These are phyloP conservation scores for Starmerella kuoi DNA, from an alignment of 805 yeast species.

Conservation along the genomic window DNA sequence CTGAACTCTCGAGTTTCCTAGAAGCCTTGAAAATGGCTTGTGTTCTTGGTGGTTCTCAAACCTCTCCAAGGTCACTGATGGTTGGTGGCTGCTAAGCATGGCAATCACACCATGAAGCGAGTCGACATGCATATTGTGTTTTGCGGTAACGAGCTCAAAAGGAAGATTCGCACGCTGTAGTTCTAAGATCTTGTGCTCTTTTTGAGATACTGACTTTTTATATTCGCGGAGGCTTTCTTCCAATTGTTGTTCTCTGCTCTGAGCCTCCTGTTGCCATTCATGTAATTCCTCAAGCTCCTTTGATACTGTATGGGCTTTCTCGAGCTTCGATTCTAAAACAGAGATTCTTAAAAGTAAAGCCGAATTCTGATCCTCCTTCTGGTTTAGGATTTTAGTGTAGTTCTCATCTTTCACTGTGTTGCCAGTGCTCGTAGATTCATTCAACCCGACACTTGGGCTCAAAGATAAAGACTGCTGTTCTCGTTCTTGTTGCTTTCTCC, in stretches of 20 bases:
- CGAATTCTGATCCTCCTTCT: too few relatives aligned
- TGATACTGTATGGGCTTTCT: constrained; percentile 10
- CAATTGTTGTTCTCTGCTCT: neutral
- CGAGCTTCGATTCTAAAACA: constrained; percentile 12
- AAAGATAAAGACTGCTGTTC: too few relatives aligned
- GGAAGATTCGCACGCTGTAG: constrained; percentile 13
- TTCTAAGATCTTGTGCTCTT: constrained; percentile 19
- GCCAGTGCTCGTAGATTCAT: neutral
- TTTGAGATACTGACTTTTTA: constrained; percentile 12
- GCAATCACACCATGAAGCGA: neutral
- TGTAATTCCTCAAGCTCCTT: constrained; percentile 7
- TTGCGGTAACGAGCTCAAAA: neutral
- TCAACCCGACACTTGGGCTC: too few relatives aligned
- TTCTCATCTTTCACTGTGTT: neutral
- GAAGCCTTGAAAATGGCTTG: neutral
- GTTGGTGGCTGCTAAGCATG: neutral
- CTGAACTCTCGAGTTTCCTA: neutral
- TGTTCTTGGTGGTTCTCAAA: neutral
- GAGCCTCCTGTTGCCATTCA: constrained; percentile 1
- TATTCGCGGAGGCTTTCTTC: neutral
- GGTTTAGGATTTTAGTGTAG: neutral
- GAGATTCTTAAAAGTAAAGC: constrained; percentile 8
- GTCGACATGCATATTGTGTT: neutral
- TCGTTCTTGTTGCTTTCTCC: neutral
- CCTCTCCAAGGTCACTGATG: neutral